Base-by-base conservation (phyloP, 768 basidiomycete genomes). In the Auricularia cornea region DNA sequence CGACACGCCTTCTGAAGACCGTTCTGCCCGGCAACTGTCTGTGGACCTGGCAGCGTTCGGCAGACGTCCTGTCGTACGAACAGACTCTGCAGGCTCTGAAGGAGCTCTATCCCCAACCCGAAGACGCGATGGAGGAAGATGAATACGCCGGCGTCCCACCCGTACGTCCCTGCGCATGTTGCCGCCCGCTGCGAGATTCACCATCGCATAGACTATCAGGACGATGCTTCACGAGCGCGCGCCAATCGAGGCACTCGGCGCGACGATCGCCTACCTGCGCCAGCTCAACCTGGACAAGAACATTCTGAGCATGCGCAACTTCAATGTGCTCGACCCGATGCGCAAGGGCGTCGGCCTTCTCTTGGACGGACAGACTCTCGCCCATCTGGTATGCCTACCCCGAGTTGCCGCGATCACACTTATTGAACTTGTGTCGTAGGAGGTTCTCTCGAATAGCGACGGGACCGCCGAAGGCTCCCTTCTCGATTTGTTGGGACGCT, bases 291-390 rank as follows among this genome's bases (percentile, higher is more conserved):
- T 98, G 66, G 96, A 95, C 77, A 90, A 92, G 71, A 95, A 98
- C 66, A 86, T 99, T 62, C 74, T 99, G 70, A 91, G 87, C 62
- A 94, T 97, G 89, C 90, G 86, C 77, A 98, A 98, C 72, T 99
- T 99, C 81, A 95, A 98, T 68, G 81, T 97, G 41, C 97, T 96
- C 70, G 94, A 98, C 73, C 97, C 97, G 0, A 93, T 98, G 84
- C 82, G 83, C 65, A 81, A 87, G 70, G 90, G 87, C 30, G 54
- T 57, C 10, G 62, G 62, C 6, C 76, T 98, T 62, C 82, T 91
- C 0, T 80, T 99, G 51, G 95, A 99, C 73, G 97, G 97, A 2
- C 94, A 98, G 72, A 95, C 94, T 0, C 79, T 99, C 61, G 90
- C 92, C 18, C 97, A 99, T 72, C 81, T 99, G 65, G 93, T 94